phyloP scores from a whole-genome alignment of 148 eudicot genomes.

The Limonium bicolor region DNA sequence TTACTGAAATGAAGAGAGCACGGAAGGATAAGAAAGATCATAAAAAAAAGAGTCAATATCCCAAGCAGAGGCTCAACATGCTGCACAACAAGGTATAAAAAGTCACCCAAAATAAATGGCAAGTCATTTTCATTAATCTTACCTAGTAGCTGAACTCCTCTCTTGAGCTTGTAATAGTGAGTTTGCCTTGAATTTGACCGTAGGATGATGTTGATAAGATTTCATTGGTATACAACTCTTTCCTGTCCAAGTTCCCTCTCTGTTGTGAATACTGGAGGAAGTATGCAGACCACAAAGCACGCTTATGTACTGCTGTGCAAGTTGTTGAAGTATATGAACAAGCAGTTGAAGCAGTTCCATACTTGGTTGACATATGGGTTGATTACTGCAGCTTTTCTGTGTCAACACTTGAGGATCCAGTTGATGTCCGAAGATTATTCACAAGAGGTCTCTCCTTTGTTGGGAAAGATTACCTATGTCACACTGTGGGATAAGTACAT shows the following conservation, averaged over 20 bases:
- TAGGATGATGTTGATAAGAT: conserved; percentile 65
- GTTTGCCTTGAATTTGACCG: too few species aligned
- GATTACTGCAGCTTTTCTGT: conserved; percentile 64
- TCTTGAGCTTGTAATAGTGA: too few species aligned
- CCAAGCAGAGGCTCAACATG: too few species aligned
- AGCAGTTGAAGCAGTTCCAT: conserved; percentile 39
- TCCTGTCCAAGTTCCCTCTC: conserved; percentile 64
- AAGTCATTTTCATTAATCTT: too few species aligned
- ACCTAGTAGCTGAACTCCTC: too few species aligned
- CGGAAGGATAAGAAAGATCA: too few species aligned
- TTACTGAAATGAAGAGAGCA: too few species aligned
- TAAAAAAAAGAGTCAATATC: too few species aligned
- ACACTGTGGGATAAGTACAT: conserved; percentile 77
- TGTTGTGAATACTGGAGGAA: conserved; percentile 82
- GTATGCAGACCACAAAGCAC: conserved; percentile 60
- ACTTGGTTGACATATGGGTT: conserved; percentile 68
- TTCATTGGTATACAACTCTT: conserved; percentile 49
- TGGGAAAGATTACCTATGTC: conserved; percentile 69
- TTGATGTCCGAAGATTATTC: conserved; percentile 69
- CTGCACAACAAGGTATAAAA: too few species aligned
- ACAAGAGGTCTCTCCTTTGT: conserved; percentile 59
- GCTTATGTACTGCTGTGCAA: conserved; percentile 32
- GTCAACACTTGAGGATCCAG: conserved; percentile 46
- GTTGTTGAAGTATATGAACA: conserved; percentile 54
- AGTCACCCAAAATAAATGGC: too few species aligned